phyloP scores from a whole-genome alignment of 345 rosid species.

The Euclidium syriacum region DNA sequence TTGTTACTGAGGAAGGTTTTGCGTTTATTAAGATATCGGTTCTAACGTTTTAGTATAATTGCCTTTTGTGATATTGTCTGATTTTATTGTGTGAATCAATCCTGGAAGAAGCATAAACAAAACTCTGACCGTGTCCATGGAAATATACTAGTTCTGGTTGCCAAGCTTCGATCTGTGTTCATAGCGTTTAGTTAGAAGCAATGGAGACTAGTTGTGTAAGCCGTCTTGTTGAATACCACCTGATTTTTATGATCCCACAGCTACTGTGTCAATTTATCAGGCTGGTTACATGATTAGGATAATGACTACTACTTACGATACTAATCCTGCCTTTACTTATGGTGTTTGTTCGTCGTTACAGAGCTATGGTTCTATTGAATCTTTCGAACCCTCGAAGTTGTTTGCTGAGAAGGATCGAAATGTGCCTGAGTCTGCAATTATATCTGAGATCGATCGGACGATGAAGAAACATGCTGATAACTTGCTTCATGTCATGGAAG shows the following conservation, averaged over 20 bases:
- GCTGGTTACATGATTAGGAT: background rate
- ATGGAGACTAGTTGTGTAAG: background rate
- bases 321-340: background rate
- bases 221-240: background rate
- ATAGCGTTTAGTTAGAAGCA: background rate
- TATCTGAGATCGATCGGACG: constrained; percentile 62
- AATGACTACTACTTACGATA: background rate
- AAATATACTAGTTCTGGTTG: background rate
- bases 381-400: constrained; percentile 53
- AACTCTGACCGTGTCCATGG: background rate
- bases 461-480: constrained; percentile 72
- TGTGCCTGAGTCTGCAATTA: constrained; percentile 30
- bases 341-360: constrained; percentile 17
- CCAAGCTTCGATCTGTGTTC: background rate
- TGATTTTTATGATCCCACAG: background rate
- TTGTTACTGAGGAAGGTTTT: background rate
- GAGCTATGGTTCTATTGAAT: constrained; percentile 67
- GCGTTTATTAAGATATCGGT: background rate
- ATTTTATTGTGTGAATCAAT: background rate
- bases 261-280: background rate
- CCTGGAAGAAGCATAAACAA: background rate
- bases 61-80: background rate
- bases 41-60: background rate
- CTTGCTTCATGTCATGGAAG: constrained; percentile 61
- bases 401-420: constrained; percentile 47